Base-by-base conservation (phyloP, 2,329 filamentous ascomycete species). In the Monosporascus sp. region DNA sequence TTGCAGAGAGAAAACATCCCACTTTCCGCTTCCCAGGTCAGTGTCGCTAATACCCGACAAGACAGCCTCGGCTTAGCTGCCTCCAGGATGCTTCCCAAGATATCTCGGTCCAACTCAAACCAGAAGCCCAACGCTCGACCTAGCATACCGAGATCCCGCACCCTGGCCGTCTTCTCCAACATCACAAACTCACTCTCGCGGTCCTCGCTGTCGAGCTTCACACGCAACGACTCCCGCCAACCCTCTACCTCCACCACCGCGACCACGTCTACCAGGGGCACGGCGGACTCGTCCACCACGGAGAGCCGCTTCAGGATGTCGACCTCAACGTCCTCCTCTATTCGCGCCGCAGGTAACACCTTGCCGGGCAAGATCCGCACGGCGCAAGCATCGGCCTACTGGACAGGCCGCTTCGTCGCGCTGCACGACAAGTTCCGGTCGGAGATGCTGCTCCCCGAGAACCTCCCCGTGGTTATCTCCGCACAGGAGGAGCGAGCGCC, bases 381-480 rank as follows among this genome's bases (percentile, higher is more conserved):
- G 0, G 73, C 77, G 2, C 75, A 79, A 60, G 68, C 74, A 6
- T 74, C 76, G 2, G 66, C 72, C 3, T 87, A 85, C 65, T 88
- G 85, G 85, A 72, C 76, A 11, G 85, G 85, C 18, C 80, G 85
- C 39, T 85, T 86, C 62, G 70, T 76, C 49, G 70, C 80, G 2
- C 67, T 86, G 0, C 73, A 79, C 49, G 83, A 87, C 66, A 75
- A 73, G n/a, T 75, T 78, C 57, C 73, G 72, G 51, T 74, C 69
- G 54, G 76, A 79, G 57, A 60, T 64, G 24, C 64, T 77, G 22
- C 53, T 64, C 5, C 55, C 62, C 0, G 56, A 59, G 7, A 70
- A 65, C 48, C 49, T 70, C 5, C 39, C 52, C 2, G 58, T 50
- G 1, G 54, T 68, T 5, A 54, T 63, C 14, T 44, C 50, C 4